Evolutionary conservation across 352 stramenopile species (phyloP), one percentile per base, ranked within the genome.

Genomic region (Elongisporangium undulatum): DNA sequence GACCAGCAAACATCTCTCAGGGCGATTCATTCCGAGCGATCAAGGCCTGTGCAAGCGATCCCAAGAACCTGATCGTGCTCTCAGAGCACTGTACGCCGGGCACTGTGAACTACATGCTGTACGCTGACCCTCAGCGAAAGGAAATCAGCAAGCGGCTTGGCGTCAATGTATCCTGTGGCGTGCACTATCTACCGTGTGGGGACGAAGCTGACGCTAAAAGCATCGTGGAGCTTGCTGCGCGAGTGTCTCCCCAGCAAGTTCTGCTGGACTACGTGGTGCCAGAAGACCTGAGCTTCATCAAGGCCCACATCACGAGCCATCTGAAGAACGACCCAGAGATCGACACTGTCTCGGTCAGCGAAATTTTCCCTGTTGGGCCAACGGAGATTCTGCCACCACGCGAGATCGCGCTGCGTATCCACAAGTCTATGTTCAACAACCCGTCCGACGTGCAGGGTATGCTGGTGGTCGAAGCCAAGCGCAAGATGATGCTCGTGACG

Each of bases 361-460:
- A 73, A 20, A 68, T 87, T 38, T 53, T 66, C 20, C 20, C 59
- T 9, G 41, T 67, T 13, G 68, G 66, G 13, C 60, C 71, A 49
- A 84, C 72, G n/a, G 9, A 59, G 6, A 64, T 87, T n/a, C 62
- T 82, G 53, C 63, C 70, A 29, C 56, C 62, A 21, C 67, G 65
- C 1, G 72, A 88, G 10, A 89, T 93, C 52, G 80, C 82, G n/a
- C 49, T 94, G 23, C 79, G 81, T 12, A 92, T 94, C 54, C 85
- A 94, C 68, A 92, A 91, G 66, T 80, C 82, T 21, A 90, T 94
- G 77, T 90, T 94, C 51, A 92, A 90, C 60, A 87, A 83, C 52
- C 82, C 82, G 15, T 76, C 71, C 4, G 77, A 89, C 58, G 77
- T 94, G 2, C 79, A 92, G 24, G 82, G 81, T 7, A 77, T 94